A percentile compares a stretch with the other conserved stretches of the same genome.
These are phyloP conservation scores for Zygotorulaspora mrakii DNA, from an alignment of 1,139 yeast genomes.

Conservation along the genomic window DNA sequence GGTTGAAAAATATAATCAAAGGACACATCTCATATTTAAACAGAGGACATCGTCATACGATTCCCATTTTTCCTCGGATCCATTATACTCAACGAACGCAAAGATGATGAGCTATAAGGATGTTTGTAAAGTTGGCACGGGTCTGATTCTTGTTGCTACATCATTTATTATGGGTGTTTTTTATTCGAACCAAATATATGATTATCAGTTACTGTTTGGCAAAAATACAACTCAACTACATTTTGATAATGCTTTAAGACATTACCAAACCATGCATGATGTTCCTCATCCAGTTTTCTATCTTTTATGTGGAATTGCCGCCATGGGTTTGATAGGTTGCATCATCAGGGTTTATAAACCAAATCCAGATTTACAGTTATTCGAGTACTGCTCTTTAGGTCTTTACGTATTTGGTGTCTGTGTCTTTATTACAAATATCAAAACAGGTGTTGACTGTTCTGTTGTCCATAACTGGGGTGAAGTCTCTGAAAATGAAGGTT, in stretches of 20 bases:
- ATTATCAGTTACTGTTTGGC: conserved; percentile 70
- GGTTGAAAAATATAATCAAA: no score
- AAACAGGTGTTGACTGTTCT: conserved; percentile 74
- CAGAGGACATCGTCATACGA: no score
- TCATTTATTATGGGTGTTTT: conserved; percentile 78
- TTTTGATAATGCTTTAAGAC: conserved; percentile 60
- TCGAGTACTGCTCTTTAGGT: conserved; percentile 83
- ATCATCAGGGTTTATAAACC: conserved; percentile 83
- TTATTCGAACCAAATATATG: conserved; percentile 79
- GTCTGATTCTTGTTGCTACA: conserved; percentile 41
- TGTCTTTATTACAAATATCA: conserved; percentile 79
- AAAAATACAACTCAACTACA: conserved; percentile 48
- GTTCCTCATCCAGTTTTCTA: conserved; percentile 56
- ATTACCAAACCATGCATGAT: conserved; percentile 60
- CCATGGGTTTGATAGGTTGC: conserved; percentile 66
- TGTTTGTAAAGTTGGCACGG: conserved; percentile 33
- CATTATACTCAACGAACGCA: no score
- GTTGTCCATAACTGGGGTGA: conserved; percentile 85
- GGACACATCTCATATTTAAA: no score
- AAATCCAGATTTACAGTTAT: conserved; percentile 71
- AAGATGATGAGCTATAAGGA: conserved; percentile 9
- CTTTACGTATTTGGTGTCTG: conserved; percentile 68
- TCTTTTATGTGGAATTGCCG: conserved; percentile 42
- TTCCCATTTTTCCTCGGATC: no score
- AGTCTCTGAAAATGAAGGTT: conserved; percentile 77